Evolutionary conservation across 2,329 filamentous ascomycete species (phyloP).

Genomic region (Sordariomycetes sp.): DNA sequence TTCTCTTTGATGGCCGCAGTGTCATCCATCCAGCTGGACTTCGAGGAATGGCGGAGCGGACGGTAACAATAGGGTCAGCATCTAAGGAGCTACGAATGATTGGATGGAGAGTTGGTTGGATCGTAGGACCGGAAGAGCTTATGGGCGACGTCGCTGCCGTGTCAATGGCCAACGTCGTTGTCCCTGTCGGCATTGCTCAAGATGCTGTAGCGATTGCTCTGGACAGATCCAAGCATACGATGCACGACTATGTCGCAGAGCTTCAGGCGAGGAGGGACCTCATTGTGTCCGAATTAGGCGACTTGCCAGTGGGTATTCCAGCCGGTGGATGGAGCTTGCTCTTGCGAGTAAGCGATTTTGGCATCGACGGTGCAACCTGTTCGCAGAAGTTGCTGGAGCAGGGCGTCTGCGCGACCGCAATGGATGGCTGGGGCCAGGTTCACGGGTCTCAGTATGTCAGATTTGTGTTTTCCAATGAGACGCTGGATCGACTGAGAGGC

Average conservation of each 20-base stretch:
- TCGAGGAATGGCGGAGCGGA: constrained; percentile 1
- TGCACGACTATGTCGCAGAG: neutral
- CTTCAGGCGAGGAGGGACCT: constrained; percentile 1
- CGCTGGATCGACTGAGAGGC: constrained; percentile 1
- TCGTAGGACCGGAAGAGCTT: constrained; percentile 2
- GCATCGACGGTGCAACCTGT: neutral
- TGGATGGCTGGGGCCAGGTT: constrained; percentile 2
- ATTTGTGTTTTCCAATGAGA: constrained; percentile 3
- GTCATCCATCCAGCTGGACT: constrained; percentile 1
- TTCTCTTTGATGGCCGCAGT: constrained; percentile 1
- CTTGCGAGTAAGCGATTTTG: constrained; percentile 2
- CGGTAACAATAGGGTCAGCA: neutral
- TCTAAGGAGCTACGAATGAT: constrained; percentile 2
- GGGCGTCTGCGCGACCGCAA: constrained; percentile 2
- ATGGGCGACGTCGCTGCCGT: constrained; percentile 2
- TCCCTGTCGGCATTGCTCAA: constrained; percentile 3
- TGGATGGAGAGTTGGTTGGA: constrained; percentile 2
- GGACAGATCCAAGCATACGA: neutral
- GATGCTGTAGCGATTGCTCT: constrained; percentile 2
- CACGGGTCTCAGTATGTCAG: constrained; percentile 1
- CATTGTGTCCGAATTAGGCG: constrained; percentile 1
- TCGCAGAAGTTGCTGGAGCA: constrained; percentile 1
- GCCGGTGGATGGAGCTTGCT: constrained; percentile 3
- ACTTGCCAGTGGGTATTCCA: constrained; percentile 1
- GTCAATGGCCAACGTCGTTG: constrained; percentile 3